Base-by-base conservation (phyloP, 2,329 filamentous ascomycete genomes). In the Venturia oleaginea region DNA sequence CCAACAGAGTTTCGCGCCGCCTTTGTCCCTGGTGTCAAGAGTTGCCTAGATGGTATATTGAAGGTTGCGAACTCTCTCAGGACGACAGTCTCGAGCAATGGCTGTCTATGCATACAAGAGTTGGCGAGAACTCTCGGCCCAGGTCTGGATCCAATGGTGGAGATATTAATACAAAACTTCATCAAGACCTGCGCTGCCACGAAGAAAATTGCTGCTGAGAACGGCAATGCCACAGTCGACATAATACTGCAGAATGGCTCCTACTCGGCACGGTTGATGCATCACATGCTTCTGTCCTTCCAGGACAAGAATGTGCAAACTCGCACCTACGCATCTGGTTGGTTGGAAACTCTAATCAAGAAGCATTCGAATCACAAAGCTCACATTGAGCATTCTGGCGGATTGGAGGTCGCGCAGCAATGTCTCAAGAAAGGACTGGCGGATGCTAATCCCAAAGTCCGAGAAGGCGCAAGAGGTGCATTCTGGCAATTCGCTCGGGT, bases 301-400 rank as follows among this genome's bases (percentile, higher is more conserved):
- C 89, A 95, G 73, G 93, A 99, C 78, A 97, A 97, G 79, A 97
- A 97, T 72, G 88, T 92, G 2, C 89, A 94, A 71, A 88, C 92
- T 19, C 86, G 94, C 67, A 84, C 85, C 1, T 96, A 88, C 74
- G 88, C 87, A 1, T 82, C 89, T 2, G 87, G 84, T 8, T 99
- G 94, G 94, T 78, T 97, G 37, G 90, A 87, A 75, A 95, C 88
- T 0, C 76, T 97, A 24, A 77, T 99, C 46, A 87, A 83, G 69
- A 90, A 91, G 70, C 90, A 95, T 72, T 79, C 84, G 0, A 82
- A 85, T 67, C 90, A 96, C 76, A 96, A 92, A 77, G 84, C 80
- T 67, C 86, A 91, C 48, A 81, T 97, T 66, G 93, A 97, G 73
- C 91, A 95, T 71, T 84, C 84, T 0, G 92, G 92, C 51, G 91